A percentile compares a stretch with the other conserved stretches of the same genome.
Evolutionary conservation across 805 yeast species (phyloP).

Genomic region (Candida glaebosa): DNA sequence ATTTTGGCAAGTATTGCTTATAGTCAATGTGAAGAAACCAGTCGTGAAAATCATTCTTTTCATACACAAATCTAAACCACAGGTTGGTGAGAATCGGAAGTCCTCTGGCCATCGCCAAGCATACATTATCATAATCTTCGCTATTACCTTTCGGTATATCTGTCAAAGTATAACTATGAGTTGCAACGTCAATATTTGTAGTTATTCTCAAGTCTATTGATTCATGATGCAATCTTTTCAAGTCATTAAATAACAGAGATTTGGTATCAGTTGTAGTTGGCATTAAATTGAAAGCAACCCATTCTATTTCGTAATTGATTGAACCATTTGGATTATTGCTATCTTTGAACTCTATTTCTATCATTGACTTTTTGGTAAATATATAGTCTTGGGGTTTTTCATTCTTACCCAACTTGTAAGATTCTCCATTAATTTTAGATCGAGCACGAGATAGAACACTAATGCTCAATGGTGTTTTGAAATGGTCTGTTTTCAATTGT

Average conservation of each 20-base stretch:
- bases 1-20: constrained; percentile 13
- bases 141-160: constrained; percentile 1
- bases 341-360: constrained; percentile 8
- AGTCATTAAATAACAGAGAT: constrained; percentile 1
- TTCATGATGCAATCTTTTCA: constrained; percentile 2
- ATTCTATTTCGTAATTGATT: constrained; percentile 12
- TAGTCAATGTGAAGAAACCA: constrained; percentile 21
- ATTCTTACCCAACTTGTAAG: constrained; percentile 17
- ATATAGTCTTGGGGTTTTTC: constrained; percentile 3
- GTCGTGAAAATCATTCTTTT: constrained; percentile 11
- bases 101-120: constrained; percentile 24
- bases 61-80: constrained; percentile 20
- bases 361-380: constrained; percentile 5
- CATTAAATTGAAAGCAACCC: constrained; percentile 19
- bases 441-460: constrained; percentile 27
- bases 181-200: neutral
- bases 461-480: constrained; percentile 17
- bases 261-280: constrained; percentile 5
- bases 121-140: constrained; percentile 11
- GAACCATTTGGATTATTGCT: constrained; percentile 10
- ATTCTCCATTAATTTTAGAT: constrained; percentile 24
- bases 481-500: neutral
- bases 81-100: constrained; percentile 23
- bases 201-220: neutral
- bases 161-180: neutral